phyloP scores from a whole-genome alignment of 352 stramenopile genomes.

The Phytophthora parvispora region DNA sequence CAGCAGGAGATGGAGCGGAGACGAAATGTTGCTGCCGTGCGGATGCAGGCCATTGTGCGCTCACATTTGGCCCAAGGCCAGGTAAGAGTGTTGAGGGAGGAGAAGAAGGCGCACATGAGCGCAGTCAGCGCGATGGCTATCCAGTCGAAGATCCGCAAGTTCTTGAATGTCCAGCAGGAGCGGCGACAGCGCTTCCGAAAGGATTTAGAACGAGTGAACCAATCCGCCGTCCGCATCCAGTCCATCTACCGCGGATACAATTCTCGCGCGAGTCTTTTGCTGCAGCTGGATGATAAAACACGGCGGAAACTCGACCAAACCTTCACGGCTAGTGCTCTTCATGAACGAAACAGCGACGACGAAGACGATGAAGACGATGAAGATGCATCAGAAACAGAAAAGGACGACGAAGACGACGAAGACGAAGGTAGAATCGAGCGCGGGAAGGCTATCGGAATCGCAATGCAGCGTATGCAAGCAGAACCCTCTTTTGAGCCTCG shows the following conservation, averaged over 20 bases:
- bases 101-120: slow-evolving; percentile 64
- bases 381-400: background rate
- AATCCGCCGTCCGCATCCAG: slow-evolving; percentile 71
- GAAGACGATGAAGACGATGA: slow-evolving; percentile 14
- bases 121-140: slow-evolving; percentile 72
- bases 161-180: slow-evolving; percentile 53
- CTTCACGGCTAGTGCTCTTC: slow-evolving; percentile 5
- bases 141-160: slow-evolving; percentile 75
- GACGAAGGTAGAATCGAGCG: background rate
- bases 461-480: background rate
- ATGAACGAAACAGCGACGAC: slow-evolving; percentile 22
- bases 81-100: slow-evolving; percentile 36
- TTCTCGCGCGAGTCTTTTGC: slow-evolving; percentile 51
- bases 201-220: slow-evolving; percentile 72
- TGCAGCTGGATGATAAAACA: slow-evolving; percentile 46
- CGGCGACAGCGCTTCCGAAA: slow-evolving; percentile 52
- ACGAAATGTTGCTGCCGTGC: slow-evolving; percentile 44
- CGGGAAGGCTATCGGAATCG: too few species aligned
- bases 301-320: slow-evolving; percentile 16
- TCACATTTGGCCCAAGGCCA: slow-evolving; percentile 49
- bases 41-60: slow-evolving; percentile 62
- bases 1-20: slow-evolving; percentile 58
- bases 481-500: background rate
- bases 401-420: slow-evolving; percentile 5
- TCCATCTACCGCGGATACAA: slow-evolving; percentile 78